A percentile compares a stretch with the other conserved stretches of the same genome.
Conservation (phyloP, 1,284 basidiomycete species). For the Austropuccinia psidii region DNA sequence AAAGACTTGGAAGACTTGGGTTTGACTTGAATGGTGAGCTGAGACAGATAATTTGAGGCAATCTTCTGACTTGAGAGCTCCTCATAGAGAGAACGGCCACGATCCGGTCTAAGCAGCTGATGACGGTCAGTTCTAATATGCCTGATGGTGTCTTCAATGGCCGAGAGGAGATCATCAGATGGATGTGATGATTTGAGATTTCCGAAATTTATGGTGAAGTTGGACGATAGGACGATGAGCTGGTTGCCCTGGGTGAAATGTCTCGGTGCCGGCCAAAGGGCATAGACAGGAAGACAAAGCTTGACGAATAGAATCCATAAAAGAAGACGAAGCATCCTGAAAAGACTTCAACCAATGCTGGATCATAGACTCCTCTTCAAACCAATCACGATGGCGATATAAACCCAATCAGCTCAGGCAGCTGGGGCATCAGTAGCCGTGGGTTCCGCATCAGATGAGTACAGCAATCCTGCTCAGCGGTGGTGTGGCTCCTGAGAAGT, state of each 20-base stretch:
- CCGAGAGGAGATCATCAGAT: constrained; percentile 53
- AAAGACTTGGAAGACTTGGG: constrained; percentile 39
- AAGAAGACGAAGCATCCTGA: no score
- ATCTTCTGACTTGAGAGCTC: neutral
- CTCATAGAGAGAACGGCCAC: constrained; percentile 50
- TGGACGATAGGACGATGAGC: constrained; percentile 52
- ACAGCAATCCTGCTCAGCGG: no score
- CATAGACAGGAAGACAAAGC: no score
- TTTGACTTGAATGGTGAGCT: constrained; percentile 3
- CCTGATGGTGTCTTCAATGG: constrained; percentile 50
- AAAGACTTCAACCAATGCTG: no score
- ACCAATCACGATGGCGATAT: no score
- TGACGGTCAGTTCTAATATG: constrained; percentile 52
- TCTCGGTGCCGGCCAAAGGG: constrained; percentile 9
- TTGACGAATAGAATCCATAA: no score
- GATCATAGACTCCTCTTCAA: no score
- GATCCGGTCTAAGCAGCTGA: constrained; percentile 54
- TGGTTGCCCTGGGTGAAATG: neutral
- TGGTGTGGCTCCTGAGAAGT: no score
- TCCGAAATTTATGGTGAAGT: constrained; percentile 51
- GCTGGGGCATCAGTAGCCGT: no score
- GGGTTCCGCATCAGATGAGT: no score
- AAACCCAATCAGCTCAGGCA: no score
- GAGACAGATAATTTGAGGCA: neutral
- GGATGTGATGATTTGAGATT: no score